Conservation (phyloP, 441 rosid species). For the Erysimum cheiri region DNA sequence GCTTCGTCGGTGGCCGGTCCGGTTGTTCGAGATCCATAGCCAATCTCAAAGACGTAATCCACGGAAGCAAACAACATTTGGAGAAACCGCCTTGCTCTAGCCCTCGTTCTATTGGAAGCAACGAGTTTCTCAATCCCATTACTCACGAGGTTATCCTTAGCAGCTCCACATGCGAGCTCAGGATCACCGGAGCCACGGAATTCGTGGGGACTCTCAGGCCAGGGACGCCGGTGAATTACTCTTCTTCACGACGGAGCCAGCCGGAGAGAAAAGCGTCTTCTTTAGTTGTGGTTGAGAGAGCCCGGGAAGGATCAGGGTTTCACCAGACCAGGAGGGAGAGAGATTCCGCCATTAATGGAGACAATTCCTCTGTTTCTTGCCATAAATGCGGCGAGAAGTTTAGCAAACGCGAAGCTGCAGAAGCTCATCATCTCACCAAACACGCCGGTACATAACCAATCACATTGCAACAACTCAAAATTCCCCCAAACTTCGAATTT, state of each 20-base stretch:
- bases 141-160: conserved; percentile 90
- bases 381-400: conserved; percentile 94
- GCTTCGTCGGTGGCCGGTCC: conserved; percentile 51
- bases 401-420: conserved; percentile 85
- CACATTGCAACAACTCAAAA: background rate
- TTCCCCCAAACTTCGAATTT: background rate
- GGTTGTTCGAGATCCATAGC: conserved; percentile 97
- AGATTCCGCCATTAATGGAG: conserved; percentile 51
- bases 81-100: conserved; percentile 89
- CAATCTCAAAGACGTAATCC: conserved; percentile 91
- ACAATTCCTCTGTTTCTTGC: conserved; percentile 67
- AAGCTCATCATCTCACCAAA: conserved; percentile 89
- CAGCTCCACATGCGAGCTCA: conserved; percentile 89
- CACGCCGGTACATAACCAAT: conserved; percentile 73
- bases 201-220: conserved; percentile 82
- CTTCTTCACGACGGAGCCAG: conserved; percentile 56
- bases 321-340: conserved; percentile 56
- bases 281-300: conserved; percentile 50
- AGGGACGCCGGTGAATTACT: conserved; percentile 85
- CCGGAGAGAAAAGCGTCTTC: conserved; percentile 44
- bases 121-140: conserved; percentile 94
- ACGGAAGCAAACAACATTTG: conserved; percentile 83
- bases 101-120: conserved; percentile 96
- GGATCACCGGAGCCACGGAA: conserved; percentile 69
- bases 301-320: conserved; percentile 49